Base-by-base conservation (phyloP, 768 basidiomycete species). In the Suillus sp. region DNA sequence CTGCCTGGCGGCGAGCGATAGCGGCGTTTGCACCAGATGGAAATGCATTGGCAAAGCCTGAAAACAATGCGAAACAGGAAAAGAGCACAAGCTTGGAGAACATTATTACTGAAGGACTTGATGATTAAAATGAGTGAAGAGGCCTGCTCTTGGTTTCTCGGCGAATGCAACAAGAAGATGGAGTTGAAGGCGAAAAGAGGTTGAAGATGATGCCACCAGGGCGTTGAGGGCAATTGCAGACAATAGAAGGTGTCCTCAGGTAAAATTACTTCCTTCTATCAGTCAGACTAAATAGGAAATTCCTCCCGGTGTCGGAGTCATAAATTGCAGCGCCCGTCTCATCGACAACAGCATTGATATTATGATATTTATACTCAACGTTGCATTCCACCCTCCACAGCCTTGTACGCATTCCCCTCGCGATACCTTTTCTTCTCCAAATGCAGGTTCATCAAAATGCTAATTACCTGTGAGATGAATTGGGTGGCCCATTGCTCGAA, bases 401-500 rank as follows among this genome's bases (percentile, higher is more conserved):
- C 80, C 77, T 95, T 96, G 83, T 99, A 99, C 57, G 83, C 76
- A 73, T 94, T 94, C 5, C 89, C 90, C 16, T 86, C 86, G 53
- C 80, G 79, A 55, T 78, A 79, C 62, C 89, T 79, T 62, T 80
- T 80, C 55, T 77, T 79, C 58, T 74, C 74, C 45, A 69, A 75
- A 2, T 78, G 78, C 72, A 81, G 78, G 57, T 75, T 74, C 62
- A 77, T 72, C 65, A 85, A 64, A 42, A 72, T 69, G 4, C 84
- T 86, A n/a, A 91, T 77, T 35, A 83, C 35, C n/a, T 72, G 76
- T 11, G 89, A 84, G 35, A 92, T 80, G 20, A 76, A 72, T 59
- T 79, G 81, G n/a, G 86, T 79, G 4, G 84, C 85, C 88, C 89
- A 94, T 59, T 82, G 81, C 74, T 99, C 97, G 68, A 89, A 96